Evolutionary conservation across 2,329 filamentous ascomycete genomes (phyloP).

Genomic region (Stachybotrys chartarum): DNA sequence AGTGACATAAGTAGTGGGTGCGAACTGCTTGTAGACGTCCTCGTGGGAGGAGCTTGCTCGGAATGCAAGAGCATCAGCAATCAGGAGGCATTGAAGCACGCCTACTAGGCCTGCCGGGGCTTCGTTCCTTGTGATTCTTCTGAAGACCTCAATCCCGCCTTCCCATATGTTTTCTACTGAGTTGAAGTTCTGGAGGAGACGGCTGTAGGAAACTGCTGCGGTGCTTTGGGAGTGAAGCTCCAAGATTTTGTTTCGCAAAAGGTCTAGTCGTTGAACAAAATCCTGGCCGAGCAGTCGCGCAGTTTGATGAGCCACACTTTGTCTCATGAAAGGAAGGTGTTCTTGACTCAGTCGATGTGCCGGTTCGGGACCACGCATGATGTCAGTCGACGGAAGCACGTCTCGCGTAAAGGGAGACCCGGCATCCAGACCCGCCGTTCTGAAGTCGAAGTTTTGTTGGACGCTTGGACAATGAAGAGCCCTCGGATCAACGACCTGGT

Average conservation of each 20-base stretch:
- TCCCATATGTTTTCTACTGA: constrained; percentile 3
- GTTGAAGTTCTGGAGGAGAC: constrained; percentile 4
- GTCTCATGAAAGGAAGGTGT: background rate
- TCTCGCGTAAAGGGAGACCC: too few relatives aligned
- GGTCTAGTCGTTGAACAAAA: background rate
- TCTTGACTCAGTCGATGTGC: background rate
- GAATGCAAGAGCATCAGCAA: constrained; percentile 12
- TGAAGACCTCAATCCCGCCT: constrained; percentile 8
- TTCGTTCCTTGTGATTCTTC: constrained; percentile 9
- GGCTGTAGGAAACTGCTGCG: background rate
- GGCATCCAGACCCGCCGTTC: background rate
- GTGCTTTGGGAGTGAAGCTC: constrained; percentile 2
- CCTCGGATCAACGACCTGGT: background rate
- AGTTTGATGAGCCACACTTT: background rate
- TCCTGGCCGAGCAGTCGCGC: background rate
- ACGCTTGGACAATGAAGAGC: background rate
- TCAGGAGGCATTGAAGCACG: constrained; percentile 10
- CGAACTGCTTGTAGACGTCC: background rate
- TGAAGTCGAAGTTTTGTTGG: background rate
- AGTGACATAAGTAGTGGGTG: background rate
- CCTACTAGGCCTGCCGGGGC: constrained; percentile 5
- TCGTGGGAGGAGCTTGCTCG: background rate
- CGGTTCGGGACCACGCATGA: background rate
- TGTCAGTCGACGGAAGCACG: background rate
- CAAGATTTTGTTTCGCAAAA: background rate